Base-by-base conservation (phyloP, 1,284 basidiomycete genomes). In the Schizophyllum commune region DNA sequence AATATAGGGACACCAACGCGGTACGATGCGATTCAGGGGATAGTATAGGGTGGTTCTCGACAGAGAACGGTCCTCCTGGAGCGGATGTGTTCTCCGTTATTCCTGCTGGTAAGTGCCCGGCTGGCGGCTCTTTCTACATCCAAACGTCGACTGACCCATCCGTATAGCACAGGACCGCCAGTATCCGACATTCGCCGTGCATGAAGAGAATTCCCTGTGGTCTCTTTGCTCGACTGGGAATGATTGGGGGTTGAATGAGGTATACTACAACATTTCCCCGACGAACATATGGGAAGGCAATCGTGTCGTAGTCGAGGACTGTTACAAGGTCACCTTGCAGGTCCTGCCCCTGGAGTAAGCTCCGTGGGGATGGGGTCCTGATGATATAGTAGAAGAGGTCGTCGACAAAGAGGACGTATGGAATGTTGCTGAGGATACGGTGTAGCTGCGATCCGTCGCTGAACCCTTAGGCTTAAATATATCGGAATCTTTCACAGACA, bases 111-210 rank as follows among this genome's bases (percentile, higher is more conserved):
- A 73, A 0, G 69, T 78, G 1, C 71, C 73, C 4, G 73, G 68
- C n/a, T n/a, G n/a, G n/a, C n/a, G n/a, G n/a, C n/a, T 5, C 56
- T 73, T 60, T 74, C 73, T 27, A 55, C 13, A 3, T 67, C 1
- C 65, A 71, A 53, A 61, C 73, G 21, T 78, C 39, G 77, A 77
- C 62, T 69, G 72, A 5, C 70, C 67, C 57, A 56, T 60, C 2
- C 68, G 68, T 5, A 60, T 60, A 7, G 59, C 62, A 5, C 68
- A 64, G 4, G 73, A 76, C 9, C 9, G 13, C 9, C 2, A 8
- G 17, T 47, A 47, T 47, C 13, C 39, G 61, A 73, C 70, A 15
- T 75, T 71, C 61, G 68, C 77, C 3, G 65, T 76, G 5, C 77
- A 71, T 65, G 72, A 74, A 55, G 69, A 72, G 39, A 8, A 17